Percentiles rank a stretch among this genome's conserved stretches.
Evolutionary conservation across 2,329 filamentous ascomycete genomes (phyloP).

Genomic region (Podosphaera leucotricha): DNA sequence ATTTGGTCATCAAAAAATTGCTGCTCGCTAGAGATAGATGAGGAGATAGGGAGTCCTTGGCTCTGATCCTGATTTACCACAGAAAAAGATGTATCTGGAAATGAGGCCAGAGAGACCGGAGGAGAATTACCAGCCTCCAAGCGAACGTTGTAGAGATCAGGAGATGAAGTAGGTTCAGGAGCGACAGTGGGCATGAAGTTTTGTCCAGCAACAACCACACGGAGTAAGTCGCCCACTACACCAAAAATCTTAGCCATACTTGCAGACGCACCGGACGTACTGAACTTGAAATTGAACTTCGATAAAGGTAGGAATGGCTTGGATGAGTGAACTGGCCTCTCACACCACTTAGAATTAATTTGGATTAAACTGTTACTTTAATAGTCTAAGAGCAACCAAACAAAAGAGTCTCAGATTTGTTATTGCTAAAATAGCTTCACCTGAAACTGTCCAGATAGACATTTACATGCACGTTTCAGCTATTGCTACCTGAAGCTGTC

Average conservation of each 20-base stretch:
- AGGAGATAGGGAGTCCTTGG: not conserved
- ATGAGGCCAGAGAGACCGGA: not conserved
- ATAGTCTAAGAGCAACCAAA: no score
- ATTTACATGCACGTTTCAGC: no score
- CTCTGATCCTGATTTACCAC: not conserved
- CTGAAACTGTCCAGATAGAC: no score
- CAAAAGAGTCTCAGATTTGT: no score
- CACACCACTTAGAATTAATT: no score
- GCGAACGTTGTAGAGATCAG: not conserved
- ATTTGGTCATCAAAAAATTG: not conserved
- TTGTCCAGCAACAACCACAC: not conserved
- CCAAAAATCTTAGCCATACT: not conserved
- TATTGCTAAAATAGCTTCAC: no score
- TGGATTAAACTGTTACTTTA: no score
- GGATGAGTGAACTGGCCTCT: no score
- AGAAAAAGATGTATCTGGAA: not conserved
- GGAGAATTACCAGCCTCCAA: not conserved
- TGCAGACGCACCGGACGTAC: not conserved
- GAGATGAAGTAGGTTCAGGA: not conserved
- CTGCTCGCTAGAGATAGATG: not conserved
- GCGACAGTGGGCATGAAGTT: not conserved
- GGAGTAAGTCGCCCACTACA: not conserved
- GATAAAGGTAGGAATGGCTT: no score
- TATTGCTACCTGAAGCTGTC: no score
- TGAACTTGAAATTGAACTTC: no score